phyloP scores from a whole-genome alignment of 768 basidiomycete species.

The Sutorius australiensis region DNA sequence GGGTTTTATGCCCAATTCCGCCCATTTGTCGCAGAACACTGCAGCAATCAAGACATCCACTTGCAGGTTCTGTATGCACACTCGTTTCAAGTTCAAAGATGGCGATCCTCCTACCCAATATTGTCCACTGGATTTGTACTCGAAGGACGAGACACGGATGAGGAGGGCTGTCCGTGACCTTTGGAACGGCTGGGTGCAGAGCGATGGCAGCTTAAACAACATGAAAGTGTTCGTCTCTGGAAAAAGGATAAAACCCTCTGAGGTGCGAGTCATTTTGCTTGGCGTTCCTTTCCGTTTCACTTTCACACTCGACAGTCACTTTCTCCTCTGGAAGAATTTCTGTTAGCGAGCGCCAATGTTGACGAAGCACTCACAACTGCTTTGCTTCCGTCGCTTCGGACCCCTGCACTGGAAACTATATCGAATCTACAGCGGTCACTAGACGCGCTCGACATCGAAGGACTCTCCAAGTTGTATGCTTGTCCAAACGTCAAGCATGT shows the following conservation, averaged over 20 bases:
- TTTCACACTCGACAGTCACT: conserved; percentile 3
- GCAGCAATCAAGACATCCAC: conserved; percentile 58
- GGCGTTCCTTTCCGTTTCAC: conserved; percentile 2
- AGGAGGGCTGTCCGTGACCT: conserved; percentile 61
- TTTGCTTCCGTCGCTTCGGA: conserved; percentile 44
- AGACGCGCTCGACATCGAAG: conserved; percentile 84
- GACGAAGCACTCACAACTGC: conserved; percentile 50
- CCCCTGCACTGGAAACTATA: conserved; percentile 52
- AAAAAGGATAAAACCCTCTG: conserved; percentile 48
- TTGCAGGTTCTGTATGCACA: conserved; percentile 92
- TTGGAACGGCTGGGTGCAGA: conserved; percentile 69
- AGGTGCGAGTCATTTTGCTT: conserved; percentile 41
- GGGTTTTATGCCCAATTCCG: conserved; percentile 77
- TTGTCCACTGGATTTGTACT: conserved; percentile 91
- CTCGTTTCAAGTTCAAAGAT: conserved; percentile 44
- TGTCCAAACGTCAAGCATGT: conserved; percentile 13
- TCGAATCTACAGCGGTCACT: conserved; percentile 67
- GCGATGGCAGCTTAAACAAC: conserved; percentile 71
- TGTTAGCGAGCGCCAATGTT: conserved; percentile 28
- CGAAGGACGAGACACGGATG: conserved; percentile 58
- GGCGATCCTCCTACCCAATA: conserved; percentile 44
- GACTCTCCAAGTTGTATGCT: conserved; percentile 47
- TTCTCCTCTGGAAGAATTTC: conserved; percentile 9
- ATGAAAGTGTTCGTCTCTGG: conserved; percentile 76
- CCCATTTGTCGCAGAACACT: conserved; percentile 58